Conservation (phyloP, 768 basidiomycete species). For the Rhizopogon roseolus region DNA sequence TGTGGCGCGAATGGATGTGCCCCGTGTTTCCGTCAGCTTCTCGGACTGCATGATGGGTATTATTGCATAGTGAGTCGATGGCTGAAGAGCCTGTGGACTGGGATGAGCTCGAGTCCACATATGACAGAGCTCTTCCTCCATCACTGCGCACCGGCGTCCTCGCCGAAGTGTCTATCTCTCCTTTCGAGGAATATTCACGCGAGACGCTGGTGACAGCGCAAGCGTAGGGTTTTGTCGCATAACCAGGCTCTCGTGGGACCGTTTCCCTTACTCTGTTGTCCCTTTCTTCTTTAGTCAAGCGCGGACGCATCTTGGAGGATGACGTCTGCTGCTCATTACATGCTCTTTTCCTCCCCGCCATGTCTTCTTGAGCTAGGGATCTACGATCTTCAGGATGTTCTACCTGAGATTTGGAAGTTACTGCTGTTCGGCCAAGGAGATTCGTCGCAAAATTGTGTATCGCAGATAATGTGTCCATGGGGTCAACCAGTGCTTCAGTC, state of each 20-base stretch:
- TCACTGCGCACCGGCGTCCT: neutral
- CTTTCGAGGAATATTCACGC: neutral
- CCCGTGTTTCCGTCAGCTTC: too few species aligned
- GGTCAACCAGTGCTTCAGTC: neutral
- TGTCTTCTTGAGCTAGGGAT: neutral
- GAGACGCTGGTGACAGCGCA: neutral
- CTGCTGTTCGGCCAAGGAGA: too few species aligned
- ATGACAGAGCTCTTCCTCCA: too few species aligned
- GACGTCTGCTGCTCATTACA: neutral
- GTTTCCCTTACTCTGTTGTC: too few species aligned
- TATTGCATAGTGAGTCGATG: neutral
- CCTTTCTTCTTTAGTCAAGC: neutral
- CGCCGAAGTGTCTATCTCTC: neutral
- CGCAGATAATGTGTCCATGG: neutral
- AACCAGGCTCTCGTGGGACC: too few species aligned
- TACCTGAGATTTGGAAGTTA: neutral
- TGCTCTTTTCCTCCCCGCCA: neutral
- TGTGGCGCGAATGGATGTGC: too few species aligned
- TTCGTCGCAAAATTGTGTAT: too few species aligned
- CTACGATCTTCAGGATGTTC: neutral
- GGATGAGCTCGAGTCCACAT: neutral
- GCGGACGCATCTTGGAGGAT: neutral
- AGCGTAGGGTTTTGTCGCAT: neutral
- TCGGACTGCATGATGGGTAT: neutral
- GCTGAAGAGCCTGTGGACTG: neutral